Evolutionary conservation across 1,284 basidiomycete species (phyloP).

Genomic region (Prillingera fragicola): DNA sequence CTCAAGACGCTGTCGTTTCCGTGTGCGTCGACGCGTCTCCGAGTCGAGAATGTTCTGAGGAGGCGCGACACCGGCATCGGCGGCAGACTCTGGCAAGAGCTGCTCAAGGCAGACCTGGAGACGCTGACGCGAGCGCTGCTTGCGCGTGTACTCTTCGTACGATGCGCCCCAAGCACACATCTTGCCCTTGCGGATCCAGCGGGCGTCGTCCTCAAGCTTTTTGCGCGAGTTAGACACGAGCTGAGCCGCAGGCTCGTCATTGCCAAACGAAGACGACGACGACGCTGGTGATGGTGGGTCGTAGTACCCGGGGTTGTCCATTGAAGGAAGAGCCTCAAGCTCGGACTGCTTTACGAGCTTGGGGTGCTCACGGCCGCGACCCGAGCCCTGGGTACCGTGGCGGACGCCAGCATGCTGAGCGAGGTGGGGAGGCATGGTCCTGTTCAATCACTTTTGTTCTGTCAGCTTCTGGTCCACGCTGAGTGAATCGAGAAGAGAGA

Average conservation of each 20-base stretch:
- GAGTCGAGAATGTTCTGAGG: constrained; percentile 35
- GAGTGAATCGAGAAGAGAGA: not conserved
- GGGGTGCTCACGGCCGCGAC: too few species aligned
- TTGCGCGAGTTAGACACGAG: constrained; percentile 39
- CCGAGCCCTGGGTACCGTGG: not conserved
- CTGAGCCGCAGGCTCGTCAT: constrained; percentile 21
- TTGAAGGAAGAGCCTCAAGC: constrained; percentile 37
- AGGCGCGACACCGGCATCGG: constrained; percentile 30
- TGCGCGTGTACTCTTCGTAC: constrained; percentile 35
- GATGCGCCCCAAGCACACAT: constrained; percentile 45
- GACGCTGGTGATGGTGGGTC: constrained; percentile 33
- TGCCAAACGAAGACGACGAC: constrained; percentile 16
- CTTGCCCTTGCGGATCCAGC: constrained; percentile 45
- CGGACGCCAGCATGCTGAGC: constrained; percentile 1
- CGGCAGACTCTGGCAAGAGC: constrained; percentile 37
- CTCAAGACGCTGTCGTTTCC: constrained; percentile 29
- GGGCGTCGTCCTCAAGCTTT: constrained; percentile 39
- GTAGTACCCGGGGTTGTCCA: constrained; percentile 34
- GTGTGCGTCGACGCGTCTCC: constrained; percentile 15
- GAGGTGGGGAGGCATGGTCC: constrained; percentile 20
- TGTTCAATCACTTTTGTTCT: not conserved
- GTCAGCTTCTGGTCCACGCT: constrained; percentile 2
- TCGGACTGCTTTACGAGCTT: constrained; percentile 24
- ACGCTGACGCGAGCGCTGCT: constrained; percentile 30
- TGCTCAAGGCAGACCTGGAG: constrained; percentile 36